Base-by-base conservation (phyloP, 2,329 filamentous ascomycete genomes). In the Sporothrix pseudoabietina region DNA sequence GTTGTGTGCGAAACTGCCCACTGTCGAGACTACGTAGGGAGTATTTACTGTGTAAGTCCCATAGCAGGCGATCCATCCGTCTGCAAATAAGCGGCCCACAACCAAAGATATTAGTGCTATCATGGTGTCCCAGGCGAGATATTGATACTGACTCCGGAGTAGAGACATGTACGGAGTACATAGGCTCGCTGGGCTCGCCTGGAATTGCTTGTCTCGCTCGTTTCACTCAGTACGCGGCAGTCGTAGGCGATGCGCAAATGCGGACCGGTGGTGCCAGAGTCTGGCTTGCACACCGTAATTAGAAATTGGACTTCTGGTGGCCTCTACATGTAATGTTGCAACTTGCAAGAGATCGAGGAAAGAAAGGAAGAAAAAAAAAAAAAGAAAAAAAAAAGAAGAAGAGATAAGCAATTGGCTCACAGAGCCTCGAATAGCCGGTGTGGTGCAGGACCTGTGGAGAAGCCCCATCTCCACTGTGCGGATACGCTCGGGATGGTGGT, bases 351-450 rank as follows among this genome's bases (percentile, higher is more conserved):
- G 44, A 49, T 54, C n/a, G 52, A 54, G 9, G 35, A 32, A 49
- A 52, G 35, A 49, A 26, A 69, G 19, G 52, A 30, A 57, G 10
- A n/a, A 49, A 35, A 4, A 44, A 71, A n/a, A 59, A n/a, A 3
- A 32, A 49, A 52, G 35, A 49, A 26, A 54, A 16, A 30, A 57
- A 9, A n/a, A 49, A 35, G 14, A 44, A 71, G 26, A 59, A 14
- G 7, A 32, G 39, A 52, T 26, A 55, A 69, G 30, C 47, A 69
- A 39, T 61, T 26, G 71, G 49, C 71, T 35, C 47, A 61, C 65
- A 72, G 65, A 72, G 66, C 70, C 71, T 74, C 66, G 71, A 71
- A 72, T 72, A 74, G 71, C 70, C 71, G 73, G 55, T 26, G 52
- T 30, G 26, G 22, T 30, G 26, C 35, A 8, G 49, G 9, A 44